Base-by-base conservation (phyloP, 1,139 yeast genomes). In the Geotrichum australiense region DNA sequence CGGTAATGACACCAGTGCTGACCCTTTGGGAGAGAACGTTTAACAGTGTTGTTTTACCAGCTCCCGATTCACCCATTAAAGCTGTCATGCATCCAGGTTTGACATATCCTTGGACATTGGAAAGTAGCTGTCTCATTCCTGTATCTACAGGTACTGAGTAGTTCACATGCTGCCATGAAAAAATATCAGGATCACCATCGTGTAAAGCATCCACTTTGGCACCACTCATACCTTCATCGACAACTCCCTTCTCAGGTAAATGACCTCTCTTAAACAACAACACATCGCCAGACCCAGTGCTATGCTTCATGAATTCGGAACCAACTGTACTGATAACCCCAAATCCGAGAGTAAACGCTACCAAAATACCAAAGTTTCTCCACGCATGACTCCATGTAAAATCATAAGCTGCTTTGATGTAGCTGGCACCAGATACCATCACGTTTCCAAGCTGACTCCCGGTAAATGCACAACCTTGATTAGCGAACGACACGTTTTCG, bases 11-110 rank as follows among this genome's bases (percentile, higher is more conserved):
- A 52, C 83, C 84, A 59, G 72, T 68, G 40, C 69, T 68, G 47
- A 73, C 68, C 58, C 83, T 66, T 53, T 75, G 78, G 12, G 83
- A 76, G 46, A 78, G 65, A 37, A 71, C 71, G 53, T 76, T 76
- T 47, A 78, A 65, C 47, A 78, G 63, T 5, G 83, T 78, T 1
- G 84, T 78, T 58, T 77, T 77, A 56, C 83, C 83, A 35, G 82
- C 82, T 55, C 83, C 83, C 21, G 82, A 76, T 48, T 73, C 80
- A 49, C 84, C 84, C 81, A 78, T 76, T 33, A 78, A 59, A 21
- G 79, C 79, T 37, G 78, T 74, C 65, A 74, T 60, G 24, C 77
- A 73, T 50, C 84, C 84, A 12, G 84, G 83, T 49, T 74, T 72
- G 53, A 78, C 78, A 58, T 68, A 79, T 31, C 85, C 86, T 49